phyloP scores from a whole-genome alignment of 768 basidiomycete genomes.

The Guyanaporus albipodus region DNA sequence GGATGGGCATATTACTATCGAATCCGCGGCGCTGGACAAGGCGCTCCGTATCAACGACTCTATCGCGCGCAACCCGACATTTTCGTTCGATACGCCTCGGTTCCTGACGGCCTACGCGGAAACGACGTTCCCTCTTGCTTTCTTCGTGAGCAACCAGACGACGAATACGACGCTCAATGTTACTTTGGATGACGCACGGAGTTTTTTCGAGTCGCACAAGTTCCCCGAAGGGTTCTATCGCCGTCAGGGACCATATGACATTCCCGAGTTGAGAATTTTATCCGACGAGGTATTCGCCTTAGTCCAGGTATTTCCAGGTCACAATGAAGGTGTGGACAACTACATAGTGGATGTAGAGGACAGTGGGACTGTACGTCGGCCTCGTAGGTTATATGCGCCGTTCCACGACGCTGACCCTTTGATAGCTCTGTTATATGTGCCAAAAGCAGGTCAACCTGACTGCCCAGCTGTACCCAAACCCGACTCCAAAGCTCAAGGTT shows the following conservation, averaged over 20 bases:
- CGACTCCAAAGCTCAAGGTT: slow-evolving; percentile 9
- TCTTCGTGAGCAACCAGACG: slow-evolving; percentile 24
- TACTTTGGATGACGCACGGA: slow-evolving; percentile 9
- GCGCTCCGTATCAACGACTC: slow-evolving; percentile 19
- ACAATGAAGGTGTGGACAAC: slow-evolving; percentile 13
- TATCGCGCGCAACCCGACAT: slow-evolving; percentile 20
- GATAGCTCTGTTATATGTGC: slow-evolving; percentile 16
- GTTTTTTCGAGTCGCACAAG: slow-evolving; percentile 12
- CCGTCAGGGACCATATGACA: slow-evolving; percentile 11
- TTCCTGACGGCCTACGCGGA: slow-evolving; percentile 13
- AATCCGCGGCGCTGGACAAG: slow-evolving; percentile 18
- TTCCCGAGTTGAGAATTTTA: neutral
- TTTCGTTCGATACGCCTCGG: slow-evolving; percentile 15
- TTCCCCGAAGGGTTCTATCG: slow-evolving; percentile 17
- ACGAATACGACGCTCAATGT: slow-evolving; percentile 7
- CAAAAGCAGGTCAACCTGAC: slow-evolving; percentile 16
- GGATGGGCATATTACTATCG: slow-evolving; percentile 14
- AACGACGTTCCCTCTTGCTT: slow-evolving; percentile 14
- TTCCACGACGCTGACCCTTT: neutral
- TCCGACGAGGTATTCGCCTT: neutral
- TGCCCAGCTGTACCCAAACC: slow-evolving; percentile 19
- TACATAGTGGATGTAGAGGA: slow-evolving; percentile 12
- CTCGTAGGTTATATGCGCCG: neutral
- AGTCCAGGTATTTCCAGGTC: slow-evolving; percentile 10
- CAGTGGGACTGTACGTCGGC: slow-evolving; percentile 7